phyloP scores from a whole-genome alignment of 2,329 filamentous ascomycete genomes.

The Trichothecium roseum region DNA sequence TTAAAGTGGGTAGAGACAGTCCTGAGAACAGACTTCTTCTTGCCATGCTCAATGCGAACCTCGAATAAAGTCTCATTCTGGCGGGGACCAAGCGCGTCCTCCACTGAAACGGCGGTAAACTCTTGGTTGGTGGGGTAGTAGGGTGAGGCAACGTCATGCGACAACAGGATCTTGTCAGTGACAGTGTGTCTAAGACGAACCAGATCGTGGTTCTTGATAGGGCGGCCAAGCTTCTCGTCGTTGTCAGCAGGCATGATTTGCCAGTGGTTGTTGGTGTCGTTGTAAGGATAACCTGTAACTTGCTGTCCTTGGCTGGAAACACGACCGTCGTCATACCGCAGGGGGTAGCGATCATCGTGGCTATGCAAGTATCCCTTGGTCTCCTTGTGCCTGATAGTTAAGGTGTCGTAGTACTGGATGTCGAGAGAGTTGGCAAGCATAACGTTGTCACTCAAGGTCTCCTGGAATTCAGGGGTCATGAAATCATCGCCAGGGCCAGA shows the following conservation, averaged over 20 bases:
- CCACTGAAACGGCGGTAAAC: slow-evolving; percentile 72
- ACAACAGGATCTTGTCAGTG: slow-evolving; percentile 78
- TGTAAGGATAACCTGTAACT: slow-evolving; percentile 94
- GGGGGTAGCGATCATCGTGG: slow-evolving; percentile 77
- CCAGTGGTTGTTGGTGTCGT: slow-evolving; percentile 99
- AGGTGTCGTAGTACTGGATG: slow-evolving; percentile 82
- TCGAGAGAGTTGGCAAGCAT: slow-evolving; percentile 81
- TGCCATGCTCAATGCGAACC: slow-evolving; percentile 79
- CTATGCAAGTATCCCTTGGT: slow-evolving; percentile 95
- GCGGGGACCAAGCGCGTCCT: slow-evolving; percentile 63
- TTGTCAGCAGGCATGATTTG: slow-evolving; percentile 68
- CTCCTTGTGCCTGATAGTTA: slow-evolving; percentile 90
- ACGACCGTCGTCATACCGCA: slow-evolving; percentile 93
- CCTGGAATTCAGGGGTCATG: slow-evolving; percentile 97
- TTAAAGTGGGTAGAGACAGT: slow-evolving; percentile 91
- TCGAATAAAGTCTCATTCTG: slow-evolving; percentile 90
- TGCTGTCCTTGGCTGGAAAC: slow-evolving; percentile 97
- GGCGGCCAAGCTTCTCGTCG: slow-evolving; percentile 45
- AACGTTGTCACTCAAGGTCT: slow-evolving; percentile 87
- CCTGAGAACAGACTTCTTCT: slow-evolving; percentile 74
- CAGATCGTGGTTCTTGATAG: slow-evolving; percentile 73
- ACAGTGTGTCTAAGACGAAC: slow-evolving; percentile 78
- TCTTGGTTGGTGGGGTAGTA: slow-evolving; percentile 97
- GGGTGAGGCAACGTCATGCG: slow-evolving; percentile 94
- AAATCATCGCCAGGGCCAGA: slow-evolving; percentile 97